Evolutionary conservation across 108 stramenopile genomes (phyloP).

Genomic region (Pelagomonas calceolata): DNA sequence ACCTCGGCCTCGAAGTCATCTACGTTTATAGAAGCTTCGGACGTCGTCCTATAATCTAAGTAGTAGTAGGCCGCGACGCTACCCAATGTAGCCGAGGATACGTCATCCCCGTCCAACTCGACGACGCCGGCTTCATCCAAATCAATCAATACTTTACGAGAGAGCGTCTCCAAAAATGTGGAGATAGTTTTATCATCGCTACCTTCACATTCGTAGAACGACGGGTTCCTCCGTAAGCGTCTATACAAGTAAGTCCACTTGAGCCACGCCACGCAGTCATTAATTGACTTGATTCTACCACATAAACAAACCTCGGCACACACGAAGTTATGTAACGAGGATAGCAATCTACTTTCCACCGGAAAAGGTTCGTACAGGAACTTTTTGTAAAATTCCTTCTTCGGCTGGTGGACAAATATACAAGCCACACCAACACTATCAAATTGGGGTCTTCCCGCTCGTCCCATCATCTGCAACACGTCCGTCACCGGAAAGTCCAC

Average conservation of each 20-base stretch:
- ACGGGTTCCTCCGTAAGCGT: constrained; percentile 81
- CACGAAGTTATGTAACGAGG: constrained; percentile 75
- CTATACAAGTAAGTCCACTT: constrained; percentile 94
- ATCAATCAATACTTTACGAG: constrained; percentile 46
- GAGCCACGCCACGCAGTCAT: constrained; percentile 79
- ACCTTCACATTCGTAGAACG: constrained; percentile 76
- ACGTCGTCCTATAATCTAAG: constrained; percentile 46
- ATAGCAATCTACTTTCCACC: constrained; percentile 85
- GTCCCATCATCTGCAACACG: constrained; percentile 97
- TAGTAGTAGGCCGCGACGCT: constrained; percentile 79
- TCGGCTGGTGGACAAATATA: constrained; percentile 81
- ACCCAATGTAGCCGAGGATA: constrained; percentile 61
- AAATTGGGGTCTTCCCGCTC: constrained; percentile 94
- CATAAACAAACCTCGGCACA: constrained; percentile 83
- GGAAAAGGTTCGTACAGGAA: constrained; percentile 98
- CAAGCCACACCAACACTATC: constrained; percentile 80
- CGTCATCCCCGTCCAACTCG: constrained; percentile 33
- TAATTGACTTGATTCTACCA: constrained; percentile 58
- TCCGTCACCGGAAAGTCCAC: constrained; percentile 98
- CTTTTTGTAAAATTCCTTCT: constrained; percentile 93
- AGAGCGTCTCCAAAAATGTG: constrained; percentile 45
- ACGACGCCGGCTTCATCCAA: constrained; percentile 68
- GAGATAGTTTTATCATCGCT: constrained; percentile 49
- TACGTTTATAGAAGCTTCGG: not conserved
- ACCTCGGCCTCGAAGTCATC: not conserved